A percentile compares a stretch with the other conserved stretches of the same genome.
These are phyloP conservation scores for Suillus tomentosus DNA, from an alignment of 768 basidiomycete species.

Conservation along the genomic window DNA sequence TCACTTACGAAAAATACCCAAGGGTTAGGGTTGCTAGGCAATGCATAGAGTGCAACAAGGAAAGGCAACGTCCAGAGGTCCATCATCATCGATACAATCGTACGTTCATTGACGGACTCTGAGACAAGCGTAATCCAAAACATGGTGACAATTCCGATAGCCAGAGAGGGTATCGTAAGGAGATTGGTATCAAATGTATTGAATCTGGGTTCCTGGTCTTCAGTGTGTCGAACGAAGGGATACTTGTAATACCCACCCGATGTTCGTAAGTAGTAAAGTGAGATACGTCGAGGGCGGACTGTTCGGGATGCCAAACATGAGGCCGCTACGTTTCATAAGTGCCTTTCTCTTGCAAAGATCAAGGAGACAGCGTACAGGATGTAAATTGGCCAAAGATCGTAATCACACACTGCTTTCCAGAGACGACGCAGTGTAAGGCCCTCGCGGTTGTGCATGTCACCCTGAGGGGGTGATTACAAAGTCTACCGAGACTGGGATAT, in stretches of 20 bases:
- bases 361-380: constrained; percentile 37
- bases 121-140: constrained; percentile 51
- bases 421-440: constrained; percentile 50
- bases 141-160: constrained; percentile 55
- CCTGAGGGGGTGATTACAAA: constrained; percentile 30
- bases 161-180: constrained; percentile 56
- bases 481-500: background rate
- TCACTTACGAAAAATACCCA: constrained; percentile 54
- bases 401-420: constrained; percentile 59
- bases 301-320: constrained; percentile 54
- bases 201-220: constrained; percentile 41
- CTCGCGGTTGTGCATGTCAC: constrained; percentile 74
- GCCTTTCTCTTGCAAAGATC: background rate
- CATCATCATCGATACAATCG: constrained; percentile 53
- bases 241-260: constrained; percentile 38
- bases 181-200: constrained; percentile 61
- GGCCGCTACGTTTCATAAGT: constrained; percentile 36
- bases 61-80: constrained; percentile 65
- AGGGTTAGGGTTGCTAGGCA: constrained; percentile 49
- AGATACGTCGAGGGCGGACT: constrained; percentile 55
- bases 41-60: constrained; percentile 53
- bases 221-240: background rate
- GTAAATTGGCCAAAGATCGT: constrained; percentile 69
- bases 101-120: constrained; percentile 54
- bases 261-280: constrained; percentile 54